These are phyloP conservation scores for Moricandia arvensis DNA, from an alignment of 345 rosid species.

Conservation along the genomic window DNA sequence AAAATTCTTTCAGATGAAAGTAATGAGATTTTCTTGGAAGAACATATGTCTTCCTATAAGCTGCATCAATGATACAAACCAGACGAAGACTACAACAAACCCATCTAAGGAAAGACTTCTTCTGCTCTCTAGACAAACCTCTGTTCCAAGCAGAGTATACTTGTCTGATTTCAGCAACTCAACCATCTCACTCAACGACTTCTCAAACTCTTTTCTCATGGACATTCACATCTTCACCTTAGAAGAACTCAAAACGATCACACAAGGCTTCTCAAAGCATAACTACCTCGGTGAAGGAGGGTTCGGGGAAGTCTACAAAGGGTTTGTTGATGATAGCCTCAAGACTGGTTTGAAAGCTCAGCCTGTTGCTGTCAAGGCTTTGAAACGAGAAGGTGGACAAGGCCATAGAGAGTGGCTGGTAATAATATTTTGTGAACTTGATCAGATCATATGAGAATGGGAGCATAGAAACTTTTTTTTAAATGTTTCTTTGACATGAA, in stretches of 20 bases:
- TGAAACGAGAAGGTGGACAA: slow-evolving; percentile 65
- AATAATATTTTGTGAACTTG: background rate
- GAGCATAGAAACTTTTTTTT: background rate
- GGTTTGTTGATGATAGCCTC: slow-evolving; percentile 59
- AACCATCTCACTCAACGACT: slow-evolving; percentile 43
- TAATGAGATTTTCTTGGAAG: slow-evolving; percentile 37
- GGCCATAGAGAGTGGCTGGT: slow-evolving; percentile 95
- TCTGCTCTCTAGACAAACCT: slow-evolving; percentile 30
- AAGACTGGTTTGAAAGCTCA: slow-evolving; percentile 60
- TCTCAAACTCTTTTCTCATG: slow-evolving; percentile 48
- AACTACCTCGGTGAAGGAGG: slow-evolving; percentile 80
- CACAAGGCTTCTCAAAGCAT: slow-evolving; percentile 53
- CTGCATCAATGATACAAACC: slow-evolving; percentile 35
- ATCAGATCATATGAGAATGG: background rate
- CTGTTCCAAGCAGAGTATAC: slow-evolving; percentile 32
- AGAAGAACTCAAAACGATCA: slow-evolving; percentile 50
- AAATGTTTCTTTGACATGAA: background rate
- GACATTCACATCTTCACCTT: slow-evolving; percentile 56
- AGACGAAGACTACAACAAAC: slow-evolving; percentile 11
- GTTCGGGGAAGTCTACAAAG: slow-evolving; percentile 79
- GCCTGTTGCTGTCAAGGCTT: slow-evolving; percentile 84
- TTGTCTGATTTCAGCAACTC: slow-evolving; percentile 40
- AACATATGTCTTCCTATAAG: slow-evolving; percentile 38
- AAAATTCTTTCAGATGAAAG: slow-evolving; percentile 24
- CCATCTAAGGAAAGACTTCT: slow-evolving; percentile 36